Conservation (phyloP, 805 yeast species). For the Metschnikowia arizonensis region DNA sequence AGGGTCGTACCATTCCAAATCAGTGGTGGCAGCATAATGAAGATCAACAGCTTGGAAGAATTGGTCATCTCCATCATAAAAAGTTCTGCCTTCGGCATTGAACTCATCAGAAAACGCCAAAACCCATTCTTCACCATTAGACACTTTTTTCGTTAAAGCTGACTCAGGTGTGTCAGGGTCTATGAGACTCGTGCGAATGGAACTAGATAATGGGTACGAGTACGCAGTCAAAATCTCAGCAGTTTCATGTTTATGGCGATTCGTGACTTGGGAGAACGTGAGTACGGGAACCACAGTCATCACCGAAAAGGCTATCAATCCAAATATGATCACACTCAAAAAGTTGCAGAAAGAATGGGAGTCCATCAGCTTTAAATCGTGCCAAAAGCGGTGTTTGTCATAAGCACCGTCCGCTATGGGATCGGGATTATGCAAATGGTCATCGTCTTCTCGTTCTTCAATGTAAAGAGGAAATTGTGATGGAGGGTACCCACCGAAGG, state of each 20-base stretch:
- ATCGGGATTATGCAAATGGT: conserved; percentile 92
- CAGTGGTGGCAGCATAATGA: conserved; percentile 82
- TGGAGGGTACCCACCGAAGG: conserved; percentile 97
- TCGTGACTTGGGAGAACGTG: conserved; percentile 69
- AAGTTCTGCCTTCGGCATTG: conserved; percentile 83
- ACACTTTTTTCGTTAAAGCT: conserved; percentile 45
- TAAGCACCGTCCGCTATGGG: conserved; percentile 86
- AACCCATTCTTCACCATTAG: conserved; percentile 45
- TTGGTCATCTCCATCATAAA: conserved; percentile 88
- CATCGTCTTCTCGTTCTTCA: conserved; percentile 94
- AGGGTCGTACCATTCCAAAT: conserved; percentile 93
- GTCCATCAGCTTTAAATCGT: conserved; percentile 67
- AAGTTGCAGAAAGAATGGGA: conserved; percentile 57
- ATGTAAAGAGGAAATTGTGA: conserved; percentile 89
- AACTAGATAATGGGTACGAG: conserved; percentile 51
- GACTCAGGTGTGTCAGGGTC: conserved; percentile 68
- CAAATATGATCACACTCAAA: conserved; percentile 52
- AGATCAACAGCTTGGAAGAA: conserved; percentile 84
- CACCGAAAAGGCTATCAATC: conserved; percentile 57
- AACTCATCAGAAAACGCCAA: conserved; percentile 91
- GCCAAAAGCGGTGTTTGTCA: conserved; percentile 61
- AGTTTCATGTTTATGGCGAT: conserved; percentile 23
- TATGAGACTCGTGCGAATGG: conserved; percentile 57
- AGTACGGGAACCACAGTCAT: conserved; percentile 79
- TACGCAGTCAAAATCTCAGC: conserved; percentile 52